Percentiles rank a stretch among this genome's conserved stretches.
Evolutionary conservation across 139 green algal genomes (phyloP).

Genomic region (Haematococcus lacustris): DNA sequence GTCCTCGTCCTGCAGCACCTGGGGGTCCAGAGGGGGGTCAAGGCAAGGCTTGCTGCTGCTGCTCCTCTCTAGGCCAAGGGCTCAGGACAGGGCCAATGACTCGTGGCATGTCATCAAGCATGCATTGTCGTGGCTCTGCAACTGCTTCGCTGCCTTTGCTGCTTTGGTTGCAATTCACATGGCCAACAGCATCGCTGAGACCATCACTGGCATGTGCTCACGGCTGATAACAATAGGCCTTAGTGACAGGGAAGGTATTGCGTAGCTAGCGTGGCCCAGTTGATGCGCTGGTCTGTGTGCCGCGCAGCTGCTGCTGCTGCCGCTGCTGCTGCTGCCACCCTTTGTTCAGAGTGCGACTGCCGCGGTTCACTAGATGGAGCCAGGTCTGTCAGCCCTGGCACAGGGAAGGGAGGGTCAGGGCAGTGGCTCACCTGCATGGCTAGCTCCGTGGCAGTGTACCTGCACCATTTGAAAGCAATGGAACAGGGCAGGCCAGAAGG

Average conservation of each 20-base stretch:
- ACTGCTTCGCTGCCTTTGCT: neutral
- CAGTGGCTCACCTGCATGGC: constrained; percentile 34
- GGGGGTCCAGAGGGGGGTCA: neutral
- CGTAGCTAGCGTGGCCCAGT: neutral
- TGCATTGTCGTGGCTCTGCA: neutral
- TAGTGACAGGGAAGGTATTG: no score
- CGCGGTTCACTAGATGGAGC: neutral
- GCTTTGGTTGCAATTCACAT: no score
- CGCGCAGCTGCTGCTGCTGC: neutral
- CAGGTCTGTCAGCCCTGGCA: neutral
- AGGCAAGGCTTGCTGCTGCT: neutral
- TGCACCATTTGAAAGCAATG: no score
- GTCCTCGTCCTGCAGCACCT: constrained; percentile 43
- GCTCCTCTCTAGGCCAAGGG: no score
- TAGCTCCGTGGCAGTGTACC: constrained; percentile 79
- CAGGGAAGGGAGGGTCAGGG: neutral
- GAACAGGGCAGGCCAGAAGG: no score
- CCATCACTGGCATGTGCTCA: no score
- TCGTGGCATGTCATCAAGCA: neutral
- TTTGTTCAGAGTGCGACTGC: neutral
- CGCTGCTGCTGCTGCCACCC: neutral
- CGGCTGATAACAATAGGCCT: no score
- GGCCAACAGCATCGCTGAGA: no score
- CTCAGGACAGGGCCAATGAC: no score
- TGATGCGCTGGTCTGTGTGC: neutral